These are phyloP conservation scores for Coniochaeta pulveracea DNA, from an alignment of 2,329 filamentous ascomycete genomes.

Conservation along the genomic window DNA sequence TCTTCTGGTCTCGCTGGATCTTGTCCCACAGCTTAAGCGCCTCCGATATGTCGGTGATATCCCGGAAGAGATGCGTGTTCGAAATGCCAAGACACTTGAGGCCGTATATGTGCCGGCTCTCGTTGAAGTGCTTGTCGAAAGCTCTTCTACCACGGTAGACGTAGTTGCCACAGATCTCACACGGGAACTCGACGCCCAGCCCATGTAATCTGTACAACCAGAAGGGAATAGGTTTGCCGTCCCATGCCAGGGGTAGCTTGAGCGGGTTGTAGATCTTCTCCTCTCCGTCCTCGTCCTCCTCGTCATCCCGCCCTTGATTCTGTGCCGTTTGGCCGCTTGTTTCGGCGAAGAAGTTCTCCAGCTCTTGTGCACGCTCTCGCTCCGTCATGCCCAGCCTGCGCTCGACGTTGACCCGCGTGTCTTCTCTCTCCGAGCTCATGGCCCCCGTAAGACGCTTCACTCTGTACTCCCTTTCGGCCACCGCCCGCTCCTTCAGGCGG, in stretches of 20 bases:
- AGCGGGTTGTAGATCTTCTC: constrained; percentile 95
- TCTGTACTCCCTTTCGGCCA: constrained; percentile 80
- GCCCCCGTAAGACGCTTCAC: constrained; percentile 68
- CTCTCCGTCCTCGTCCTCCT: constrained; percentile 65
- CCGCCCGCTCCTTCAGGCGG: constrained; percentile 73
- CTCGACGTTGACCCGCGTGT: constrained; percentile 90
- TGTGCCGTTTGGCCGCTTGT: constrained; percentile 33
- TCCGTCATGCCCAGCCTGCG: constrained; percentile 97
- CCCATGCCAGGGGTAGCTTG: constrained; percentile 92
- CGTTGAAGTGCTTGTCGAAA: constrained; percentile 98
- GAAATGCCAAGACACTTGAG: constrained; percentile 90
- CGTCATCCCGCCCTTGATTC: constrained; percentile 43
- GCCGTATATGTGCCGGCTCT: constrained; percentile 85
- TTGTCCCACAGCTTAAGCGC: constrained; percentile 86
- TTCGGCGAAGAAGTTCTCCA: constrained; percentile 66
- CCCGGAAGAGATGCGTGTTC: constrained; percentile 80
- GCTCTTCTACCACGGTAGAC: constrained; percentile 96
- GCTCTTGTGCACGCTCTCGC: constrained; percentile 84
- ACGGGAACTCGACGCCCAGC: constrained; percentile 85
- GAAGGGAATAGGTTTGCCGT: constrained; percentile 97
- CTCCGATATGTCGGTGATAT: constrained; percentile 88
- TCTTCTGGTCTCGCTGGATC: constrained; percentile 76
- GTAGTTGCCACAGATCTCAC: constrained; percentile 95
- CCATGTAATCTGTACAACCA: constrained; percentile 98
- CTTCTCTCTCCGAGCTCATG: constrained; percentile 78